Evolutionary conservation across 1,284 basidiomycete species (phyloP), one percentile per base, ranked within the genome.

Genomic region (Abortiporus biennis): DNA sequence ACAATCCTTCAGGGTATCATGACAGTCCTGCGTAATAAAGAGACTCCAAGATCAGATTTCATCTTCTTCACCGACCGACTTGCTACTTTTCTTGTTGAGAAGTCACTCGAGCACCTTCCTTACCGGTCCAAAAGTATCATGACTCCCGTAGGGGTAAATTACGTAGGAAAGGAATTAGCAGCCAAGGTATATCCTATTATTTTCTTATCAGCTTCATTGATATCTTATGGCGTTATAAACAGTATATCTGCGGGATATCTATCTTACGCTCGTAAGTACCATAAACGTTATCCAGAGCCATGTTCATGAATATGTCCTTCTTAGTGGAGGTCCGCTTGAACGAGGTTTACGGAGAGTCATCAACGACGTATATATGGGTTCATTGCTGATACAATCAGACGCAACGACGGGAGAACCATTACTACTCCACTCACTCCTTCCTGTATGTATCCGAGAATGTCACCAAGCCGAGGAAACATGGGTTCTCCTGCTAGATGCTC

Each of bases 401-500:
- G 76, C 77, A 3, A 73, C 69, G 48, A 85, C 87, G 2, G 92
- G 91, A 29, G 95, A 98, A 58, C 93, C 94, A 0, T 66, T 96
- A 4, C 72, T 98, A 23, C 76, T 97, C 45, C 85, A 93, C 53
- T 74, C 78, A 38, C 80, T 78, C 65, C 75, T 98, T 12, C 95
- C 95, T 0, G 58, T 71, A 1, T 81, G 69, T 53, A 62, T 96
- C 40, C 84, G 86, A 32, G 66, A 75, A 30, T 68, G 79, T 30
- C 67, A 78, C 43, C 66, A 69, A 30, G 90, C 92, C 1, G 60
- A 69, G 45, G 68, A 85, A 33, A 71, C 87, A 2, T 92, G 82
- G 69, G 92, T 95, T 1, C 84, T 97, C 58, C 64, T 99, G n/a
- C 71, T 97, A 23, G 95, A 98, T 58, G 88, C 90, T 3, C 94